Base-by-base conservation (phyloP, 345 rosid species). In the Erodium maritimum region DNA sequence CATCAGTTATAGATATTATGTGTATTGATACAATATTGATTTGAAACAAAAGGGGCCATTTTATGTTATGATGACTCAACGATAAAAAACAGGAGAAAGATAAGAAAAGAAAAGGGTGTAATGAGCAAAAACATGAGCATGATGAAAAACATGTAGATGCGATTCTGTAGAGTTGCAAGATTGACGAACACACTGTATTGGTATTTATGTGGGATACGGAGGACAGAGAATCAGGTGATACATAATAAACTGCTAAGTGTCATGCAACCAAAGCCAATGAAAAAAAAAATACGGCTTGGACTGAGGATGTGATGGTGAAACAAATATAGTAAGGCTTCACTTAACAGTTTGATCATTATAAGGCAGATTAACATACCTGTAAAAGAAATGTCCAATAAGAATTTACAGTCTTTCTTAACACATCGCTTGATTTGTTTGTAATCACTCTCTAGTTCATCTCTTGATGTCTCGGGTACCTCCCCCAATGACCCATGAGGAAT, bases 361-460 rank as follows among this genome's bases (percentile, higher is more conserved):
- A 51, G 19, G 19, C 21, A 42, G 19, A 9, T 13, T 21, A 53
- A n/a, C 57, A 63, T 82, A 93, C 99, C 99, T 29, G 84, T 71
- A 50, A 95, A 87, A 69, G 96, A 69, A 69, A 93, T 82, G 60
- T 90, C 91, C 69, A 90, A 70, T 66, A 93, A 79, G 70, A 90
- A 83, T 79, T 83, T 85, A 71, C 86, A 93, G 73, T 90, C 84
- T 69, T 77, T 74, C 62, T 72, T 80, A 16, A 90, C 62, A 67
- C 75, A 75, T 54, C 75, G 79, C 69, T 87, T 87, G 69, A 85
- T 83, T 76, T 75, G 83, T 54, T 69, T 59, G 71, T 93, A 93
- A 75, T 93, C 88, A 67, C 73, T 80, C 71, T 78, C 90, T 71
- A 93, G 97, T 58, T 76, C 87, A 78, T 82, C 91, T 57, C 78